A percentile compares a stretch with the other conserved stretches of the same genome.
Evolutionary conservation across 1,139 yeast species (phyloP).

Genomic region (Lodderomyces margitis): DNA sequence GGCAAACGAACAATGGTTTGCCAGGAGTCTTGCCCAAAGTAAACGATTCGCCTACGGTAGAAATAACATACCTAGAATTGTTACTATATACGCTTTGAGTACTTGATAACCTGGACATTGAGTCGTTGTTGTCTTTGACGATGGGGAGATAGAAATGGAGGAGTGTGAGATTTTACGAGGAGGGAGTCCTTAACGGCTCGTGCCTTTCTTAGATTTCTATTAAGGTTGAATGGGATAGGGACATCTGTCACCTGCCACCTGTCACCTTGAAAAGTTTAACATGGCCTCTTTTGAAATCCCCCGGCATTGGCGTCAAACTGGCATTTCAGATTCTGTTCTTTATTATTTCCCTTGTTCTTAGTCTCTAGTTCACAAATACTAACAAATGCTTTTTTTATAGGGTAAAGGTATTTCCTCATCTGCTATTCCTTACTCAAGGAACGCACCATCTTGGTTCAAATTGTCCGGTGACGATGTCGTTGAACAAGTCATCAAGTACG

Average conservation of each 20-base stretch:
- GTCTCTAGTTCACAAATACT: constrained; percentile 22
- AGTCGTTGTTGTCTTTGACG: not conserved
- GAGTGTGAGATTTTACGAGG: not conserved
- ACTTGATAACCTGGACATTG: constrained; percentile 22
- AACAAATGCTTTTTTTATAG: constrained; percentile 46
- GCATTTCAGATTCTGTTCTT: too few relatives aligned
- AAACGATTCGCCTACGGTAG: constrained; percentile 19
- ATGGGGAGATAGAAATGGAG: not conserved
- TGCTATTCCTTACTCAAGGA: constrained; percentile 99
- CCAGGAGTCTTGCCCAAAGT: constrained; percentile 37
- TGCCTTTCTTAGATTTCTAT: not conserved
- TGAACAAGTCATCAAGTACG: constrained; percentile 98
- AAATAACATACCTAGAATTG: constrained; percentile 15
- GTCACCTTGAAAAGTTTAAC: constrained; percentile 13
- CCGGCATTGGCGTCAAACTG: too few relatives aligned
- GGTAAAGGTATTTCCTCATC: constrained; percentile 99
- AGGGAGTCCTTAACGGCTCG: too few relatives aligned
- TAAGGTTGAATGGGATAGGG: not conserved
- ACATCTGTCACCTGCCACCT: too few relatives aligned
- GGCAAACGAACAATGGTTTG: not conserved
- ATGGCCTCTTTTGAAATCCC: too few relatives aligned
- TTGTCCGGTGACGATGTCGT: constrained; percentile 91
- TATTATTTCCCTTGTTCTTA: too few relatives aligned
- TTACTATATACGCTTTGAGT: constrained; percentile 29
- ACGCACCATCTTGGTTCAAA: constrained; percentile 99